Evolutionary conservation across 257 asterid species (phyloP).

Genomic region (Perilla frutescens): DNA sequence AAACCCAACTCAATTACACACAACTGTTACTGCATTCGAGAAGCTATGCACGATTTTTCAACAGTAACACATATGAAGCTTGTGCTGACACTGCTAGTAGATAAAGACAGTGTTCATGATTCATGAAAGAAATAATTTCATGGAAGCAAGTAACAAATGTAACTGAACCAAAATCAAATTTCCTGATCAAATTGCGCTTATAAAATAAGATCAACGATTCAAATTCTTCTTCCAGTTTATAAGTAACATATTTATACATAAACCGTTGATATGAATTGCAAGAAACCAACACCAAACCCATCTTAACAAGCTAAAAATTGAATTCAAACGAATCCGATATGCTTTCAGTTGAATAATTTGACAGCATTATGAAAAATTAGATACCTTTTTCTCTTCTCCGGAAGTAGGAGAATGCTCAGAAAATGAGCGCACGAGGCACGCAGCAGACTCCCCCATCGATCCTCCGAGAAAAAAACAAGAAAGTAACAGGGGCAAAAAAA

Average conservation of each 20-base stretch:
- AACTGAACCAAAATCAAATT: background rate
- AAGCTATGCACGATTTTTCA: conserved; percentile 5
- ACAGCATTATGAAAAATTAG: conserved; percentile 1
- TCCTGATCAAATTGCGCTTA: background rate
- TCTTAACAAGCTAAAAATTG: conserved; percentile 11
- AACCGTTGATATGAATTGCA: background rate
- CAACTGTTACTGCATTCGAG: conserved; percentile 7
- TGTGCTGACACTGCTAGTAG: background rate
- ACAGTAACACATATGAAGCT: background rate
- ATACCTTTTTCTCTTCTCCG: conserved; percentile 53
- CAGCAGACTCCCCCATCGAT: conserved; percentile 71
- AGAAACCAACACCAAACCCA: conserved; percentile 19
- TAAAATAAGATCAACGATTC: background rate
- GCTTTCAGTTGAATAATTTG: conserved; percentile 6
- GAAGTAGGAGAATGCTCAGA: conserved; percentile 63
- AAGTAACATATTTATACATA: too few species aligned
- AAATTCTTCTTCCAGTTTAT: background rate
- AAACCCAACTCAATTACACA: conserved; percentile 6
- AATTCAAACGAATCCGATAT: background rate
- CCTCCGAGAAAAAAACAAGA: conserved; percentile 5
- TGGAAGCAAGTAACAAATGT: background rate
- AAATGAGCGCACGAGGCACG: conserved; percentile 60
- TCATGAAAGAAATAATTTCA: background rate
- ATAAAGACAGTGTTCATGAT: background rate
- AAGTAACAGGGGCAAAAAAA: background rate